phyloP scores from a whole-genome alignment of 2,329 filamentous ascomycete genomes.

The Cladosporium oxysporum region DNA sequence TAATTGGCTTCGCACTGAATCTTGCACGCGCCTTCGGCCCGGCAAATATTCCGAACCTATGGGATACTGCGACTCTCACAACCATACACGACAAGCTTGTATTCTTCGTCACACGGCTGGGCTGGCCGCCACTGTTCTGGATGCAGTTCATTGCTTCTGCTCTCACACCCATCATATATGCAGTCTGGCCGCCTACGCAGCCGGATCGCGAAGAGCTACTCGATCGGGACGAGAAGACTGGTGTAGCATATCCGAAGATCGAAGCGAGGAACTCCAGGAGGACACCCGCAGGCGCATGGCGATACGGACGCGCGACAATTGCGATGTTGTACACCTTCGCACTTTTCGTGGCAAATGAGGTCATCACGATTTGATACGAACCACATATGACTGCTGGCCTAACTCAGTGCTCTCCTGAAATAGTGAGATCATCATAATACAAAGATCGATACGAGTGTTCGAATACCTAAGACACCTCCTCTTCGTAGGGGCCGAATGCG shows the following conservation, averaged over 20 bases:
- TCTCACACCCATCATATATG: conserved; percentile 16
- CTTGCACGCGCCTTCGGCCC: conserved; percentile 53
- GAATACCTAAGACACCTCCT: neutral
- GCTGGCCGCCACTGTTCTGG: conserved; percentile 63
- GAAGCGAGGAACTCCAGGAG: conserved; percentile 1
- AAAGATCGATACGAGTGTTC: neutral
- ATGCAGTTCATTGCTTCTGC: conserved; percentile 33
- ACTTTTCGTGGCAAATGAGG: conserved; percentile 10
- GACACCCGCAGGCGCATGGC: neutral
- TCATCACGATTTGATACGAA: neutral
- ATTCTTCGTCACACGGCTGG: conserved; percentile 60
- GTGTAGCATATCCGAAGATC: conserved; percentile 50
- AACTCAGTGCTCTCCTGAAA: neutral
- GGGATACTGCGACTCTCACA: conserved; percentile 40
- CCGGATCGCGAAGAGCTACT: conserved; percentile 62
- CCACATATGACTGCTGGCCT: neutral
- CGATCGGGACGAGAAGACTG: conserved; percentile 56
- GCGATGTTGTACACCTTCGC: conserved; percentile 8
- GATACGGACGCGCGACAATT: conserved; percentile 2
- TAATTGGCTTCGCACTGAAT: conserved; percentile 40
- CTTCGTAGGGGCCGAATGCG: neutral
- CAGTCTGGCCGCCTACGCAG: conserved; percentile 39
- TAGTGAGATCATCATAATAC: neutral
- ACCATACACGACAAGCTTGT: conserved; percentile 42
- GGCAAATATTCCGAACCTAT: conserved; percentile 48